Percentiles rank a stretch among this genome's conserved stretches.
Conservation (phyloP, 169 alveolate genomes). For the Perkinsus olseni region DNA sequence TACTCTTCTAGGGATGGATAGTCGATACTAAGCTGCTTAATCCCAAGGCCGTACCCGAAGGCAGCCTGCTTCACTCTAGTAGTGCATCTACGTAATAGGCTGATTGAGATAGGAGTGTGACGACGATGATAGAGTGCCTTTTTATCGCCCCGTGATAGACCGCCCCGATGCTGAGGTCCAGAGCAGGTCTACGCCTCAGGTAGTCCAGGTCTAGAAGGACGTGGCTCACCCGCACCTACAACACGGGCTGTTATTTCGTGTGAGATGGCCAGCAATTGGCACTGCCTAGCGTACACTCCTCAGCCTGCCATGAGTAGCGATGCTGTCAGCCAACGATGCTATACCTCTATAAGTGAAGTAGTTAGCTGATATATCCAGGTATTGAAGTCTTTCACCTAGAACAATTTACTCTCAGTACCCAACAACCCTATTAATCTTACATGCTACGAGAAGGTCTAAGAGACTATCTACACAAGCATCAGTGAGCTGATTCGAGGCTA, state of each 20-base stretch:
- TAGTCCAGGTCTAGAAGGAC: neutral
- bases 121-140: neutral
- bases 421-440: neutral
- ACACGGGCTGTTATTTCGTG: neutral
- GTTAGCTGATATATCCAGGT: neutral
- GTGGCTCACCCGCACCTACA: neutral
- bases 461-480: neutral
- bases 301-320: neutral
- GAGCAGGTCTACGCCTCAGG: neutral
- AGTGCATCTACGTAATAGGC: neutral
- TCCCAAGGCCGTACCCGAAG: neutral
- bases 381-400: neutral
- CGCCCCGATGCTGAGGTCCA: neutral
- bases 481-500: neutral
- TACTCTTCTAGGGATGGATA: neutral
- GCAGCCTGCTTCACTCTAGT: neutral
- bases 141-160: neutral
- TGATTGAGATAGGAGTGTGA: neutral
- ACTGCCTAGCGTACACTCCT: neutral
- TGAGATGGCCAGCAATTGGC: neutral
- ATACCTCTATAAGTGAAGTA: neutral
- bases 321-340: neutral
- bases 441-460: neutral
- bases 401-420: too few relatives aligned
- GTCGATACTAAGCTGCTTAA: neutral